phyloP scores from a whole-genome alignment of 805 yeast species.

The Ogataea paraovalis region DNA sequence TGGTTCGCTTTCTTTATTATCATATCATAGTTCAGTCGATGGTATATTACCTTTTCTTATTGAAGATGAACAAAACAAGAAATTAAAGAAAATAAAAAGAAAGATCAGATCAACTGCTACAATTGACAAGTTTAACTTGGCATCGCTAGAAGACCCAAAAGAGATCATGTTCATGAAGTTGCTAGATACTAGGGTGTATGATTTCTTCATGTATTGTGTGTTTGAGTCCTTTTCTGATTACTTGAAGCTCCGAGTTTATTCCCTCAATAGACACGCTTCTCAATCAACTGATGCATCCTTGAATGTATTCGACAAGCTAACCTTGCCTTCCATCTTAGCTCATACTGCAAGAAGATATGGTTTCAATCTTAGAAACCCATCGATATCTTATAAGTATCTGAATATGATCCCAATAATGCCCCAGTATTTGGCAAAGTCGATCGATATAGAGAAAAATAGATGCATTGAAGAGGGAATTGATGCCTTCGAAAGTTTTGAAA shows the following conservation, averaged over 20 bases:
- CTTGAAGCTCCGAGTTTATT: conserved; percentile 7
- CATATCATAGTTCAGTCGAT: conserved; percentile 46
- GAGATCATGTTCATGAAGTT: conserved; percentile 36
- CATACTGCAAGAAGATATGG: conserved; percentile 30
- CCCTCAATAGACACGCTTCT: conserved; percentile 3
- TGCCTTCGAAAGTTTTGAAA: conserved; percentile 10
- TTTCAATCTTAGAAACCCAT: conserved; percentile 36
- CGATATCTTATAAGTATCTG: conserved; percentile 15
- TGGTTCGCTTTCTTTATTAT: conserved; percentile 40
- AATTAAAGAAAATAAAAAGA: conserved; percentile 26
- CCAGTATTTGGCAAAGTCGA: conserved; percentile 4
- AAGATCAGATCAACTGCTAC: conserved; percentile 34
- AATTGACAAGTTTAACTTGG: conserved; percentile 34
- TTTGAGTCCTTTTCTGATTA: conserved; percentile 5
- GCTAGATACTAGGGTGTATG: conserved; percentile 46
- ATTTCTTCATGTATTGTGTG: conserved; percentile 35
- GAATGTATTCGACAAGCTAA: conserved; percentile 7
- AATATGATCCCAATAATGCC: conserved; percentile 5
- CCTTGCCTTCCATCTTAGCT: conserved; percentile 9
- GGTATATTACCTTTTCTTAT: conserved; percentile 52
- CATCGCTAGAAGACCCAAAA: conserved; percentile 29
- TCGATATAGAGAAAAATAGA: conserved; percentile 10
- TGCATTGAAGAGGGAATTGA: conserved; percentile 16
- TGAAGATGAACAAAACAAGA: conserved; percentile 42
- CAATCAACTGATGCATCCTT: neutral